Evolutionary conservation across 192 early-diverging fungal genomes (phyloP), one percentile per base, ranked within the genome.

Genomic region (Entomortierella parvispora): DNA sequence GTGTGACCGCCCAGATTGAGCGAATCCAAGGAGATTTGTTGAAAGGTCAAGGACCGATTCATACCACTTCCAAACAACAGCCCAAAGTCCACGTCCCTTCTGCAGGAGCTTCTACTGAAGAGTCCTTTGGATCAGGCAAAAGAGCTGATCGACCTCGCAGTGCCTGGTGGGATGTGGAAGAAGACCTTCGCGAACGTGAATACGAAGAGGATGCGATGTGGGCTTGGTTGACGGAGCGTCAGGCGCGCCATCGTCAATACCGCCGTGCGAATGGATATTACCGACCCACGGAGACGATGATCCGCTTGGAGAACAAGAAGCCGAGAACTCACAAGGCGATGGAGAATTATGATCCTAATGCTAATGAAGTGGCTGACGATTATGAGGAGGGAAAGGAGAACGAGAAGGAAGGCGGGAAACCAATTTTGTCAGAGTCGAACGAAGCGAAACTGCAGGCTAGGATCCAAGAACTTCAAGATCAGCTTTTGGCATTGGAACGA

Each of bases 141-240:
- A 55, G 45, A 44, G 53, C 17, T 25, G n/a, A 29, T 14, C 29
- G 40, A 23, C n/a, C 43, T 10, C 28, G 40, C 8, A 17, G 22
- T 9, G 29, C 50, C 7, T n/a, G 45, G 22, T 31, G 4, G 14
- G 51, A 32, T 18, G 7, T 58, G 32, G 62, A 72, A 40, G 62
- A 44, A 2, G 23, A 60, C 48, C 62, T 59, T 42, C 29, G 28
- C 8, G 71, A 76, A 40, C 44, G 11, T 46, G 56, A 9, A 60
- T 62, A 10, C 74, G 37, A 77, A n/a, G 74, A 77, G 25, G 74
- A 77, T 6, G 74, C 61, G n/a, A 77, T 77, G 74, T 77, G 74
- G 74, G 74, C 55, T 0, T 77, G 74, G 74, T 31, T 77, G 40
- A 77, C 65, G 10, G 65, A 68, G 40, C 51, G 74, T 4, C 65